A percentile compares a stretch with the other conserved stretches of the same genome.
These are phyloP conservation scores for Gnomoniopsis sp. DNA, from an alignment of 2,329 filamentous ascomycete species.

Conservation along the genomic window DNA sequence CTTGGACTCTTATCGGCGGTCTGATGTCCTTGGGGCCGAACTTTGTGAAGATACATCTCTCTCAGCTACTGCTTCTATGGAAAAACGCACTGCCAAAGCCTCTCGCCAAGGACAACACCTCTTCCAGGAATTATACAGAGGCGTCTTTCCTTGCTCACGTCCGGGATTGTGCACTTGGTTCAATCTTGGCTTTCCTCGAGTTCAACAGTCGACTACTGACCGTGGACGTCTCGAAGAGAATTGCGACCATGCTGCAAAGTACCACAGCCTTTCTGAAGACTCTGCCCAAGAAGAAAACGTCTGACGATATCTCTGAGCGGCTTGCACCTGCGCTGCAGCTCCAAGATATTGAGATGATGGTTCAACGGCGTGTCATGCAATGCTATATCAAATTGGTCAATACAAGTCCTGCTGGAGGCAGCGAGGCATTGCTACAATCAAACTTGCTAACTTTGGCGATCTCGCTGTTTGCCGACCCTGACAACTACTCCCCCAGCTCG, in stretches of 20 bases:
- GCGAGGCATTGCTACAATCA: slow-evolving; percentile 83
- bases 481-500: slow-evolving; percentile 80
- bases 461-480: slow-evolving; percentile 88
- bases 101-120: slow-evolving; percentile 85
- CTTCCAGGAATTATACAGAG: slow-evolving; percentile 79
- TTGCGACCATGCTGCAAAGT: slow-evolving; percentile 92
- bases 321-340: slow-evolving; percentile 83
- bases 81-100: slow-evolving; percentile 96
- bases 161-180: slow-evolving; percentile 87
- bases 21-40: slow-evolving; percentile 95
- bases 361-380: slow-evolving; percentile 86
- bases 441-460: slow-evolving; percentile 88
- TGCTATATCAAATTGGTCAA: slow-evolving; percentile 92
- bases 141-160: slow-evolving; percentile 93
- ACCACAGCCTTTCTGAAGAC: slow-evolving; percentile 86
- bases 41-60: slow-evolving; percentile 97
- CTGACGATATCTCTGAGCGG: slow-evolving; percentile 81
- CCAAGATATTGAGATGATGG: slow-evolving; percentile 88
- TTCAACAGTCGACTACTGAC: slow-evolving; percentile 91
- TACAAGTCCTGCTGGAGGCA: slow-evolving; percentile 78
- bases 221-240: slow-evolving; percentile 87
- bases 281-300: slow-evolving; percentile 76
- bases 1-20: slow-evolving; percentile 95
- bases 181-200: slow-evolving; percentile 86
- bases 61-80: slow-evolving; percentile 90